Conservation (phyloP, 2,329 filamentous ascomycete species). For the Aspergillus ruber region DNA sequence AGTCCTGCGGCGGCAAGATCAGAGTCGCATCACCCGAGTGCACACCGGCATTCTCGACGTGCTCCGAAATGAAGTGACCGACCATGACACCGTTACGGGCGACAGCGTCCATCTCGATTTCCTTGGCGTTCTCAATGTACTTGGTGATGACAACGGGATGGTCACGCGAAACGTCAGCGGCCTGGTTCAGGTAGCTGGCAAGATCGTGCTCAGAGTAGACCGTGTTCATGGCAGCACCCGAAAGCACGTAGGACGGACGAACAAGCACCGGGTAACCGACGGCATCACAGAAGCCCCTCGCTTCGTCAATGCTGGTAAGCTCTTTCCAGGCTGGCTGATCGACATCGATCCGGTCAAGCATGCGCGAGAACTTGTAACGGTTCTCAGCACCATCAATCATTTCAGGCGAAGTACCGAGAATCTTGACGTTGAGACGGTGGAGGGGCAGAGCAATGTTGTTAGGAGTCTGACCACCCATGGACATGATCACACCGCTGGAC, state of each 20-base stretch:
- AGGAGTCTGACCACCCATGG: constrained; percentile 94
- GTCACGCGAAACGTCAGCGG: constrained; percentile 85
- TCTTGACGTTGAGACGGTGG: constrained; percentile 80
- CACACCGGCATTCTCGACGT: constrained; percentile 97
- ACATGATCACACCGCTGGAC: constrained; percentile 78
- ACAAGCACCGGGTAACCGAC: constrained; percentile 93
- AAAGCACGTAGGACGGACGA: constrained; percentile 91
- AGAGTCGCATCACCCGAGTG: constrained; percentile 97
- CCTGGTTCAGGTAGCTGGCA: constrained; percentile 80
- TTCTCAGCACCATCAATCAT: constrained; percentile 99
- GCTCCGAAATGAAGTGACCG: constrained; percentile 95
- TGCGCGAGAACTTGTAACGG: constrained; percentile 96
- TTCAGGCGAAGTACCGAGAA: constrained; percentile 91
- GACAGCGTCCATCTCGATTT: constrained; percentile 99
- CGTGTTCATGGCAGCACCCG: constrained; percentile 97
- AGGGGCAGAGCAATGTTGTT: constrained; percentile 95
- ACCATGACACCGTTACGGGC: constrained; percentile 83
- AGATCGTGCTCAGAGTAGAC: constrained; percentile 95
- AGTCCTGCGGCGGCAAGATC: constrained; percentile 88
- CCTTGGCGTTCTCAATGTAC: constrained; percentile 98
- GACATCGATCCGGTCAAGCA: constrained; percentile 89
- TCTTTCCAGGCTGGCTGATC: constrained; percentile 99
- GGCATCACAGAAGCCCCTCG: constrained; percentile 75
- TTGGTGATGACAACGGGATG: constrained; percentile 98
- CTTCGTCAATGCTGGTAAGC: constrained; percentile 88